Percentiles rank a stretch among this genome's conserved stretches.
These are phyloP conservation scores for Ophidiomyces ophidiicola DNA, from an alignment of 2,329 filamentous ascomycete species.

Conservation along the genomic window DNA sequence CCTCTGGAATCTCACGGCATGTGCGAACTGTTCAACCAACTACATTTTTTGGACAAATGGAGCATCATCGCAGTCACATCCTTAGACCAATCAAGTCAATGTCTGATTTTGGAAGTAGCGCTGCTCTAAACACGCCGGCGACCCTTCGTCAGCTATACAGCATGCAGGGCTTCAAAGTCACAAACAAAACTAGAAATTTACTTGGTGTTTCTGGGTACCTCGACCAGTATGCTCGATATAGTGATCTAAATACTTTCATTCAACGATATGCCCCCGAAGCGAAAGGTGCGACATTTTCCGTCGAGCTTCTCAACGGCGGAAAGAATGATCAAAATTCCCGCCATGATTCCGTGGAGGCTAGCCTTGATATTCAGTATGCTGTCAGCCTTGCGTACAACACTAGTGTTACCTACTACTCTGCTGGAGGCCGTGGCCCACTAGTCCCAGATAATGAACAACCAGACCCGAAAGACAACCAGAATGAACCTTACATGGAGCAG, in stretches of 20 bases:
- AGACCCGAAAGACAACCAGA: conserved; percentile 34
- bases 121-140: conserved; percentile 32
- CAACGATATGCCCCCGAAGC: conserved; percentile 42
- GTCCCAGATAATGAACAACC: conserved; percentile 38
- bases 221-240: conserved; percentile 41
- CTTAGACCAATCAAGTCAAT: conserved; percentile 24
- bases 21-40: conserved; percentile 55
- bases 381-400: conserved; percentile 44
- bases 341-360: conserved; percentile 44
- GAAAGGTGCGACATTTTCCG: conserved; percentile 43
- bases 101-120: not conserved
- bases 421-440: conserved; percentile 44
- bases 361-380: conserved; percentile 52
- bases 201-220: conserved; percentile 41
- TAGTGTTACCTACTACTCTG: conserved; percentile 44
- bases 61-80: conserved; percentile 9
- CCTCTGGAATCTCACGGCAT: conserved; percentile 41
- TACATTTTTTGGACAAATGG: conserved; percentile 42
- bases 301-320: conserved; percentile 46
- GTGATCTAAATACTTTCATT: conserved; percentile 48
- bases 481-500: conserved; percentile 57
- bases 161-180: conserved; percentile 31
- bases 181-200: conserved; percentile 27
- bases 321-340: conserved; percentile 37
- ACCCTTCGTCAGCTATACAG: conserved; percentile 42